Base-by-base conservation (phyloP, 176 grass and related monocot species). In the Paspalum notatum region DNA sequence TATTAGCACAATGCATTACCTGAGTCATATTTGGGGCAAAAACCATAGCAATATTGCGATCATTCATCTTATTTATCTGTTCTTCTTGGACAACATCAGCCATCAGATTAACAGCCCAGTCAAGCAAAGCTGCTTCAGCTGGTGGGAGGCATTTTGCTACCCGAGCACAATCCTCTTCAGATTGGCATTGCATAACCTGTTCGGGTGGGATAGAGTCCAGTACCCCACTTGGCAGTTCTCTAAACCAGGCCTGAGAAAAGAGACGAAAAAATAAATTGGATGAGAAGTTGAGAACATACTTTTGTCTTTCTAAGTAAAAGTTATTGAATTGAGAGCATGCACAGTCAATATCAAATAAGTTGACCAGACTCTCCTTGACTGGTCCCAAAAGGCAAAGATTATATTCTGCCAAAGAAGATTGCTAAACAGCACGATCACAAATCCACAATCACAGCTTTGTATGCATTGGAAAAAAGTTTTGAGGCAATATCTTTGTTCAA, bases 1-100 rank as follows among this genome's bases (percentile, higher is more conserved):
- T 24, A 75, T 68, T 11, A 27, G 24, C 8, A 56, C 68, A 45
- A 20, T 44, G 18, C 22, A 45, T 55, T 86, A 97, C 94, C 94
- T 97, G 86, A 18, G 94, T 93, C 94, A 93, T 97, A 89, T 93
- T 93, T 55, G 94, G 94, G 20, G 94, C 91, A 65, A 97, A 97
- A 68, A 93, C 89, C 72, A 90, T 93, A 8, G 94, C 91, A 71
- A 97, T 82, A 75, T 93, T 97, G 20, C 82, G 86, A 21, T 89
- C 91, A 17, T 97, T 93, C 94, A 97, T 97, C 78, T 93, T 97
- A 69, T 97, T 97, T 45, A 46, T 66, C 4, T 85, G 67, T 80
- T 97, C 94, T 76, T 93, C 84, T 82, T 93, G 86, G 57, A 87
- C 89, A 21, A 97, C 94, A 69, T 97, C 91, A 22, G 94, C 94